Percentiles rank a stretch among this genome's conserved stretches.
Evolutionary conservation across 1,284 basidiomycete species (phyloP).

Genomic region (Boletus nobilissimus): DNA sequence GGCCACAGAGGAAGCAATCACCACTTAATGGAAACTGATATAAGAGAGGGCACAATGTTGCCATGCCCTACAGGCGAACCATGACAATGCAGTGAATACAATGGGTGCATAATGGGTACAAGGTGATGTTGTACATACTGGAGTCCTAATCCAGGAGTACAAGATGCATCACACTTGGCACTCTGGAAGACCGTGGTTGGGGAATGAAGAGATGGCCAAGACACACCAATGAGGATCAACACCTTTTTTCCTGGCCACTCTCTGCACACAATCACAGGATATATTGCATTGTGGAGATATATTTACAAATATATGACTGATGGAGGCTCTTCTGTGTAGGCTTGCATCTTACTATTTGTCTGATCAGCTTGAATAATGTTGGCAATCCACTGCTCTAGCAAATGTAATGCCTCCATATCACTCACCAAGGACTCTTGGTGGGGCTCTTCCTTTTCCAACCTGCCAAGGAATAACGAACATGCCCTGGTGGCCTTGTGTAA

Average conservation of each 20-base stretch:
- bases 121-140: neutral
- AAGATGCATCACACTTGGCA: neutral
- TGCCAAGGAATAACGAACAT: too few relatives aligned
- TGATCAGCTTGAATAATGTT: constrained; percentile 1
- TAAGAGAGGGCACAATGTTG: neutral
- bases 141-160: neutral
- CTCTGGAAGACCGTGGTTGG: neutral
- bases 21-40: neutral
- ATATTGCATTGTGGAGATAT: neutral
- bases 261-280: neutral
- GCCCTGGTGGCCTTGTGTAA: neutral
- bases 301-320: neutral
- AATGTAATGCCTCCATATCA: neutral
- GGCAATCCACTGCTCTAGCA: neutral
- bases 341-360: neutral
- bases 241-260: neutral
- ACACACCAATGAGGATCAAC: neutral
- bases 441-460: neutral
- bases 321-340: neutral
- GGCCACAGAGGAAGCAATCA: neutral
- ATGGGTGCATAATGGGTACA: neutral
- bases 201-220: neutral
- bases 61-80: neutral
- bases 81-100: too few relatives aligned
- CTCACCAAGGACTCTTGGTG: neutral